phyloP scores from a whole-genome alignment of 345 rosid species.

The Linum usitatissimum region DNA sequence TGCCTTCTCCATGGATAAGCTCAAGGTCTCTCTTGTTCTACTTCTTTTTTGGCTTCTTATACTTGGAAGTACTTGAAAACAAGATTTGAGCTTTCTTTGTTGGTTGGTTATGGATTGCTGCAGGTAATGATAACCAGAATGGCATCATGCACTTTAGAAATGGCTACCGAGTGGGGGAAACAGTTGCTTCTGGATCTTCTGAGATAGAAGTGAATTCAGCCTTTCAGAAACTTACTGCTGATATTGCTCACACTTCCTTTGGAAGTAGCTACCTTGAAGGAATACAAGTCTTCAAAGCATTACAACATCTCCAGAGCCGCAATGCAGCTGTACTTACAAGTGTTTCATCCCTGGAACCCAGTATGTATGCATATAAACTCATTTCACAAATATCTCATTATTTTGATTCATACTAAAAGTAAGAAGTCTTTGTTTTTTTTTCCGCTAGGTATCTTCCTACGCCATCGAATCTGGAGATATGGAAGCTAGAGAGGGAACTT shows the following conservation, averaged over 20 bases:
- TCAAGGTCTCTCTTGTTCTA: neutral
- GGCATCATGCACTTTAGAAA: neutral
- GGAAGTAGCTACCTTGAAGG: constrained; percentile 1
- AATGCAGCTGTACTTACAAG: neutral
- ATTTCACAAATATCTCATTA: neutral
- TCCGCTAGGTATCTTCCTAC: constrained; percentile 3
- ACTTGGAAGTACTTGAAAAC: too few species aligned
- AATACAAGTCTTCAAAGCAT: neutral
- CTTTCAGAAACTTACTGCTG: neutral
- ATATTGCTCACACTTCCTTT: neutral
- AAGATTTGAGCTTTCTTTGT: too few species aligned
- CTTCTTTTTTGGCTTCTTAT: neutral
- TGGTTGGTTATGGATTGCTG: neutral
- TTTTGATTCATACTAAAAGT: too few species aligned
- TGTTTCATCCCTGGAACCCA: neutral
- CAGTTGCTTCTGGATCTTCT: neutral
- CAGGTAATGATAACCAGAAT: neutral
- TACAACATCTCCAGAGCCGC: neutral
- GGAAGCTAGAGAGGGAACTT: neutral
- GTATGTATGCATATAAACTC: neutral
- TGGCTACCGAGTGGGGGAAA: neutral
- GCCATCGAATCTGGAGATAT: neutral
- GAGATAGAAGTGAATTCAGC: neutral
- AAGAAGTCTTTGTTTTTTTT: neutral
- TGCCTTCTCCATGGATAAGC: neutral